Conservation (phyloP, 2,329 filamentous ascomycete genomes). For the Cladophialophora carrionii region DNA sequence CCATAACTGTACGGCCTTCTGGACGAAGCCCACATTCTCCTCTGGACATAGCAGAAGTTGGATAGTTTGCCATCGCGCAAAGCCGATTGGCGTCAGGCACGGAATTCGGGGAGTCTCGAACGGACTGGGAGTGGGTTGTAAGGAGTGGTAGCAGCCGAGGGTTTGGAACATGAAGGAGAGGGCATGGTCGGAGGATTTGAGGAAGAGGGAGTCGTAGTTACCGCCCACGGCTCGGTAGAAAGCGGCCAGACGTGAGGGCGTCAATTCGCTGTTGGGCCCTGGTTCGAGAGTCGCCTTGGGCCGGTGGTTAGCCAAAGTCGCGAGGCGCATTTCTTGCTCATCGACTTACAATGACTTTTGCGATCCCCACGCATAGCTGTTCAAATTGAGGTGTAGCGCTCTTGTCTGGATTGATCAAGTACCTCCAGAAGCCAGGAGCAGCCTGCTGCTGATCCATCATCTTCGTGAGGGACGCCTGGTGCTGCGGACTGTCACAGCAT, state of each 20-base stretch:
- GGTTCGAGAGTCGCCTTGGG: constrained; percentile 36
- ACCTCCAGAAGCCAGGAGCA: constrained; percentile 33
- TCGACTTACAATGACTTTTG: constrained; percentile 67
- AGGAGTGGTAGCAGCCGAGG: constrained; percentile 83
- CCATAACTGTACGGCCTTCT: constrained; percentile 78
- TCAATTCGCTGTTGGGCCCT: constrained; percentile 48
- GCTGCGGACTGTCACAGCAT: constrained; percentile 22
- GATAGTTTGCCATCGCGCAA: constrained; percentile 91
- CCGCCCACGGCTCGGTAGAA: constrained; percentile 77
- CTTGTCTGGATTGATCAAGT: constrained; percentile 70
- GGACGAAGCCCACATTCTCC: constrained; percentile 82
- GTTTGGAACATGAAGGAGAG: constrained; percentile 93
- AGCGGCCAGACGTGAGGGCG: constrained; percentile 70
- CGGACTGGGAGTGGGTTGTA: constrained; percentile 71
- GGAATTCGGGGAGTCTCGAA: constrained; percentile 78
- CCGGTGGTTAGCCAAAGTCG: constrained; percentile 19
- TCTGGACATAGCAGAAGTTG: constrained; percentile 85
- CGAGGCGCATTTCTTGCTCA: constrained; percentile 1
- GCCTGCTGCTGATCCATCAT: constrained; percentile 29
- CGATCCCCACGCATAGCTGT: constrained; percentile 69
- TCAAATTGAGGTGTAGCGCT: constrained; percentile 68
- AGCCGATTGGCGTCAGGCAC: constrained; percentile 79
- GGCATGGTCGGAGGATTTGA: constrained; percentile 70
- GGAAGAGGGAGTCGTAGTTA: constrained; percentile 78
- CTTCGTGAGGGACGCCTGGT: constrained; percentile 4